Conservation (phyloP, 208 protist species). For the Naegleria fowleri region DNA sequence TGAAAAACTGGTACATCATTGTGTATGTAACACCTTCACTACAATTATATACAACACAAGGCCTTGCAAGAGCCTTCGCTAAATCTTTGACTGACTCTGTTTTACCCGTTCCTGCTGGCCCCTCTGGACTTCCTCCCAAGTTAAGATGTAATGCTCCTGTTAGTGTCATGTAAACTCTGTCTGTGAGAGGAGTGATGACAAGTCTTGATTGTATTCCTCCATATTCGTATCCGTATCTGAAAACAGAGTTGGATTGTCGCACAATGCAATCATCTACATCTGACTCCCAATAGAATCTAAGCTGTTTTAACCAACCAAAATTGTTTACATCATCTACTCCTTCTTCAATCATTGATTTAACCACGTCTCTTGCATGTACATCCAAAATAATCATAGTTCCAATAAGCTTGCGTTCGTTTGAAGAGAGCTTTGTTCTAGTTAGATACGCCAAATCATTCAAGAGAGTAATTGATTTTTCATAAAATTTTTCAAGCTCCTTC, state of each 20-base stretch:
- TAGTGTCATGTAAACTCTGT: conserved; percentile 96
- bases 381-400: conserved; percentile 94
- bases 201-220: conserved; percentile 87
- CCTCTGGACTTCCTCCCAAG: conserved; percentile 83
- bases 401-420: conserved; percentile 80
- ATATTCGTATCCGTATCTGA: conserved; percentile 97
- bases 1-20: conserved; percentile 97
- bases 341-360: conserved; percentile 81
- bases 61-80: conserved; percentile 86
- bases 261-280: conserved; percentile 79
- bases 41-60: conserved; percentile 97
- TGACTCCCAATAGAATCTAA: conserved; percentile 93
- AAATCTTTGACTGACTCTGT: conserved; percentile 93
- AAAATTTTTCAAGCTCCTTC: conserved; percentile 58
- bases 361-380: conserved; percentile 92
- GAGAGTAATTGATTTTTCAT: conserved; percentile 57
- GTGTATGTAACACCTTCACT: conserved; percentile 92
- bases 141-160: conserved; percentile 88
- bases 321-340: conserved; percentile 67
- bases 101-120: conserved; percentile 93
- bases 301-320: conserved; percentile 93
- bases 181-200: conserved; percentile 94
- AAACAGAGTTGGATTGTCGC: conserved; percentile 85
- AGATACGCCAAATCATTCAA: conserved; percentile 81
- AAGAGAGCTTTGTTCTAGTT: conserved; percentile 71